These are phyloP conservation scores for Karstenula rhodostoma DNA, from an alignment of 2,329 filamentous ascomycete species.

Conservation along the genomic window DNA sequence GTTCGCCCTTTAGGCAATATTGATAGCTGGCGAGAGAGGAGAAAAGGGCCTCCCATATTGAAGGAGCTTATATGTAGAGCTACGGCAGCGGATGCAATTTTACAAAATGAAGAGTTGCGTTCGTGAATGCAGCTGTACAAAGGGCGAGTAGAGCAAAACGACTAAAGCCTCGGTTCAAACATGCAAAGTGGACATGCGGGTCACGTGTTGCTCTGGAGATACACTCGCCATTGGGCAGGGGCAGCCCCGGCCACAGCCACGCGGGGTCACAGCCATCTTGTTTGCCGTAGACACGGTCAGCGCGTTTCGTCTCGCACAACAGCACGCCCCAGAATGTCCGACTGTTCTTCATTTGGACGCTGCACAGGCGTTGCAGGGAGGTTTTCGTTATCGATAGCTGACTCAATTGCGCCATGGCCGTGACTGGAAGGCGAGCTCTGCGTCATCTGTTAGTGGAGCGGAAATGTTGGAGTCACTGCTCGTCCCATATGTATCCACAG, in stretches of 20 bases:
- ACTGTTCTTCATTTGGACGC: neutral
- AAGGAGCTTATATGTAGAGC: neutral
- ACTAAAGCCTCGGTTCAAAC: neutral
- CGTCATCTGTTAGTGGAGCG: conserved; percentile 5
- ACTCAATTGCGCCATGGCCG: neutral
- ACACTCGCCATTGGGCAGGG: neutral
- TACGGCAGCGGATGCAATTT: neutral
- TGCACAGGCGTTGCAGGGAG: neutral
- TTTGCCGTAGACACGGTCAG: conserved; percentile 6
- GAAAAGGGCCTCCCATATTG: neutral
- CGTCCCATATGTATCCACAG: neutral
- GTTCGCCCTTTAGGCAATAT: conserved; percentile 26
- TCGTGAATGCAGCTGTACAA: neutral
- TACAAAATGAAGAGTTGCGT: neutral
- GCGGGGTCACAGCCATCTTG: neutral
- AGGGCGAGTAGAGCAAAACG: neutral
- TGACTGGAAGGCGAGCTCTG: conserved; percentile 2
- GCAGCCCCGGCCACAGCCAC: neutral
- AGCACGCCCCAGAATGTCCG: neutral
- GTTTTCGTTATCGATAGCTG: conserved; percentile 6
- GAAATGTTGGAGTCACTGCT: conserved; percentile 6
- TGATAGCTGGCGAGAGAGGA: neutral
- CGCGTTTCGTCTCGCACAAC: neutral
- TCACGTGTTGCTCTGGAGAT: neutral
- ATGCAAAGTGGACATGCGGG: neutral